phyloP scores from a whole-genome alignment of 2,329 filamentous ascomycete genomes.

The Akanthomyces muscarius region DNA sequence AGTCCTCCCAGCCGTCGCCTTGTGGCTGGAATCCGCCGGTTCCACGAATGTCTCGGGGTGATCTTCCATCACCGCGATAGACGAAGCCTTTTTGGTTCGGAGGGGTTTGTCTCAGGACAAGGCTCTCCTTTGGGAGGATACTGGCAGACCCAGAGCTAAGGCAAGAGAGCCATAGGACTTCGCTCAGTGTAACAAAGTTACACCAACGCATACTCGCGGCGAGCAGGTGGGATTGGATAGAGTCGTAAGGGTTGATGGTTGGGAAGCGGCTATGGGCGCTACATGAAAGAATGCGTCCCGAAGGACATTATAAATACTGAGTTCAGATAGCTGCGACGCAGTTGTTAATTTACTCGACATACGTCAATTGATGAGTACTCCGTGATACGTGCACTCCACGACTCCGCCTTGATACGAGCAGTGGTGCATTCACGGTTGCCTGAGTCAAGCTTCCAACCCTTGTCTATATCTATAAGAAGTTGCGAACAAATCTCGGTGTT shows the following conservation, averaged over 20 bases:
- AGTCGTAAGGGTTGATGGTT: neutral
- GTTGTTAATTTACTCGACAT: no score
- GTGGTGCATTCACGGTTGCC: no score
- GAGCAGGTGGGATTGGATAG: neutral
- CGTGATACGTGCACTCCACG: no score
- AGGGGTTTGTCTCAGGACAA: no score
- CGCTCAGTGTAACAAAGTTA: neutral
- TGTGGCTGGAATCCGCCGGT: constrained; percentile 14
- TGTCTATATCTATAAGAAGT: no score
- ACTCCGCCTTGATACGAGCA: no score
- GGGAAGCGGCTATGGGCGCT: neutral
- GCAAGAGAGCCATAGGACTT: neutral
- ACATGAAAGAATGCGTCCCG: neutral
- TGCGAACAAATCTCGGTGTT: no score
- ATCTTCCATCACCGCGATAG: constrained; percentile 17
- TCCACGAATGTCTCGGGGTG: neutral
- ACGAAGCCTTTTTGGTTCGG: neutral
- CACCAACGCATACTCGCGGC: neutral
- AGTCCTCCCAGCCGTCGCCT: constrained; percentile 7
- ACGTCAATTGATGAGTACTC: no score
- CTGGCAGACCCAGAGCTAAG: neutral
- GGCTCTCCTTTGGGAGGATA: neutral
- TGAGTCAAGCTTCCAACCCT: no score
- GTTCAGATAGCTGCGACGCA: neutral
- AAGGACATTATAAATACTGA: neutral